These are phyloP conservation scores for Rhodamnia argentea DNA, from an alignment of 345 rosid species.

Conservation along the genomic window DNA sequence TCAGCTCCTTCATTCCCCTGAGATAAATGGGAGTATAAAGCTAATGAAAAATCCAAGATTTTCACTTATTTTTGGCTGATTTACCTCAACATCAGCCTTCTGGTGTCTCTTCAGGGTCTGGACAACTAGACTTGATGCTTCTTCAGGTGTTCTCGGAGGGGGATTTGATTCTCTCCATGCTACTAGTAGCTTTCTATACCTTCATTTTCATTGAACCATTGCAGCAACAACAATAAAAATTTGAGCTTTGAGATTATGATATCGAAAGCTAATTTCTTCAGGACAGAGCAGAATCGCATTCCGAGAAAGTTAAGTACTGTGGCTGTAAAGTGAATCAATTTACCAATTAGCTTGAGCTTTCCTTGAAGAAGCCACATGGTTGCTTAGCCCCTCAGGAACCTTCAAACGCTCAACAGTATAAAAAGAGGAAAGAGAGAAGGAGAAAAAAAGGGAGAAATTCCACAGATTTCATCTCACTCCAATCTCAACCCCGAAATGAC, in stretches of 20 bases:
- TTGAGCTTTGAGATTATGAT: neutral
- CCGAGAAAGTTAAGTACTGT: neutral
- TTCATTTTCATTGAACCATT: slow-evolving; percentile 6
- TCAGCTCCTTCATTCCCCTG: neutral
- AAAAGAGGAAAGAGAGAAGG: neutral
- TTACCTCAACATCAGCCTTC: slow-evolving; percentile 85
- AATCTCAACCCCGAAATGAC: neutral
- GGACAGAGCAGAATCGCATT: neutral
- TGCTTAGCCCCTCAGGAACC: slow-evolving; percentile 72
- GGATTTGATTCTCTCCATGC: slow-evolving; percentile 84
- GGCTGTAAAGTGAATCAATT: neutral
- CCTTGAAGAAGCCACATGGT: slow-evolving; percentile 66
- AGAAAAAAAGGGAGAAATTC: neutral
- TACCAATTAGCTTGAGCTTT: slow-evolving; percentile 95
- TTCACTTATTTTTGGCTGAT: neutral
- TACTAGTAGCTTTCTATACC: slow-evolving; percentile 76
- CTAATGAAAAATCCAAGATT: neutral
- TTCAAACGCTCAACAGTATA: slow-evolving; percentile 4
- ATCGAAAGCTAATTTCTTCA: neutral
- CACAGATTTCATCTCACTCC: neutral
- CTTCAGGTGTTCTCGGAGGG: slow-evolving; percentile 58
- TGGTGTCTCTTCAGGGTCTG: slow-evolving; percentile 51
- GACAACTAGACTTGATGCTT: slow-evolving; percentile 55
- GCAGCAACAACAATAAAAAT: neutral
- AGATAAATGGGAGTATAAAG: neutral